These are phyloP conservation scores for Phytophthora pistaciae DNA, from an alignment of 352 stramenopile genomes.

Conservation along the genomic window DNA sequence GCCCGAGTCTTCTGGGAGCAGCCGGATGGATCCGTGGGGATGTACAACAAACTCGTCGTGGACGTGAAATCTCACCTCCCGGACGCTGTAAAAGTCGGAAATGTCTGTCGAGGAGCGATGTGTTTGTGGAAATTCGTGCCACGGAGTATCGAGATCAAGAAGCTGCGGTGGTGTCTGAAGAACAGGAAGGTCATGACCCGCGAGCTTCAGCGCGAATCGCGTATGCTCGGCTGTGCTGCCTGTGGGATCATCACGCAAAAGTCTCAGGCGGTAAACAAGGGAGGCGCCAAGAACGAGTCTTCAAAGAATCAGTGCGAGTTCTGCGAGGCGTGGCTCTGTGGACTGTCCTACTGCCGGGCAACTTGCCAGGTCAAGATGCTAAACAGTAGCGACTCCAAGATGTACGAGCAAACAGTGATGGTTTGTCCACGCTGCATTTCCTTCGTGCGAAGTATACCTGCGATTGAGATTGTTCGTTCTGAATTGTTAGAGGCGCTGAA, in stretches of 20 bases:
- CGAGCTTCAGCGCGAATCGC: constrained; percentile 1
- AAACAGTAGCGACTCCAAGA: constrained; percentile 22
- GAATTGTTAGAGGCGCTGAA: constrained; percentile 11
- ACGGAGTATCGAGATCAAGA: constrained; percentile 33
- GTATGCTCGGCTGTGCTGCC: constrained; percentile 1
- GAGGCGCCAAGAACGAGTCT: not conserved
- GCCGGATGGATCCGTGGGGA: constrained; percentile 16
- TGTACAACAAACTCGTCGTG: constrained; percentile 38
- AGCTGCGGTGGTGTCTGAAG: constrained; percentile 35
- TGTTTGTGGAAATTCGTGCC: constrained; percentile 37
- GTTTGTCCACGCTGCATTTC: constrained; percentile 26
- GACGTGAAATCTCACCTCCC: constrained; percentile 29
- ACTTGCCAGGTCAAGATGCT: constrained; percentile 31
- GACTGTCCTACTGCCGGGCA: constrained; percentile 18
- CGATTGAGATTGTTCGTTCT: constrained; percentile 21
- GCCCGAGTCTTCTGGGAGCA: constrained; percentile 33
- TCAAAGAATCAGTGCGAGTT: constrained; percentile 25
- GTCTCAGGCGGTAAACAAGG: constrained; percentile 1
- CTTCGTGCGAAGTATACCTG: constrained; percentile 23
- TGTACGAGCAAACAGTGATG: constrained; percentile 25
- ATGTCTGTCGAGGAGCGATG: constrained; percentile 19
- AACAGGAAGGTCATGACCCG: constrained; percentile 26
- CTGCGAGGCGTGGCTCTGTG: constrained; percentile 24
- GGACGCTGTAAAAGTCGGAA: constrained; percentile 23
- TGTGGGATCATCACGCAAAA: constrained; percentile 10